phyloP scores from a whole-genome alignment of 2,329 filamentous ascomycete species.

The Cladophialophora bantiana region DNA sequence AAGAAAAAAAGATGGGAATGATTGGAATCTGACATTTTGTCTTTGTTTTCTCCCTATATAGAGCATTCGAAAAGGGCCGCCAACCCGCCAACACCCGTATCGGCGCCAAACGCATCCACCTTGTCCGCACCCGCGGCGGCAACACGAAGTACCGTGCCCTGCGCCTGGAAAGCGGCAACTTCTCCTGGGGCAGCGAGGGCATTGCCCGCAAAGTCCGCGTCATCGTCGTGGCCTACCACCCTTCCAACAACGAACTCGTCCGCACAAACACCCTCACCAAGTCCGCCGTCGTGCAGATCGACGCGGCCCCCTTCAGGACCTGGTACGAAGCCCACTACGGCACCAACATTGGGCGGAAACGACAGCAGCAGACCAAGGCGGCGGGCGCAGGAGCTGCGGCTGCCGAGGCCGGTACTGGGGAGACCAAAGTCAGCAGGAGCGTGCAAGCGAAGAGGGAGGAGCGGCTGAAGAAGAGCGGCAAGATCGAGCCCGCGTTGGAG shows the following conservation, averaged over 20 bases:
- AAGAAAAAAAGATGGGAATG: conserved; percentile 5
- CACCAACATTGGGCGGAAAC: conserved; percentile 82
- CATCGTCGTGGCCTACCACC: conserved; percentile 98
- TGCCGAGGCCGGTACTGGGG: conserved; percentile 43
- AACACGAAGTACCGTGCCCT: conserved; percentile 99
- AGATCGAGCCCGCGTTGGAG: conserved; percentile 92
- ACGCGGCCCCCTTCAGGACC: conserved; percentile 98
- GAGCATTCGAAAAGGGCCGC: conserved; percentile 99
- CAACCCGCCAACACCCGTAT: conserved; percentile 99
- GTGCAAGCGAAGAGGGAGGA: conserved; percentile 96
- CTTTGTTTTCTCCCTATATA: conserved; percentile 68
- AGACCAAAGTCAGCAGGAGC: conserved; percentile 90
- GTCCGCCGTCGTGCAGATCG: conserved; percentile 97
- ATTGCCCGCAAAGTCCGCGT: conserved; percentile 98
- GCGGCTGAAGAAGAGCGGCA: conserved; percentile 81
- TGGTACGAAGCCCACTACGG: conserved; percentile 99
- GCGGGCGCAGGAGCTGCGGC: conserved; percentile 63
- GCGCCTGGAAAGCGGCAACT: conserved; percentile 98
- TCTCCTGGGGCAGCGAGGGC: conserved; percentile 98
- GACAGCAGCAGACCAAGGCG: conserved; percentile 74
- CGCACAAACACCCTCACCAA: conserved; percentile 99
- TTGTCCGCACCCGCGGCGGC: conserved; percentile 95
- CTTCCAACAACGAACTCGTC: conserved; percentile 99
- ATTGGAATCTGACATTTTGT: conserved; percentile 42
- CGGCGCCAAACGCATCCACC: conserved; percentile 93